Base-by-base conservation (phyloP, 2,329 filamentous ascomycete genomes). In the Dactylellina haptotyla region DNA sequence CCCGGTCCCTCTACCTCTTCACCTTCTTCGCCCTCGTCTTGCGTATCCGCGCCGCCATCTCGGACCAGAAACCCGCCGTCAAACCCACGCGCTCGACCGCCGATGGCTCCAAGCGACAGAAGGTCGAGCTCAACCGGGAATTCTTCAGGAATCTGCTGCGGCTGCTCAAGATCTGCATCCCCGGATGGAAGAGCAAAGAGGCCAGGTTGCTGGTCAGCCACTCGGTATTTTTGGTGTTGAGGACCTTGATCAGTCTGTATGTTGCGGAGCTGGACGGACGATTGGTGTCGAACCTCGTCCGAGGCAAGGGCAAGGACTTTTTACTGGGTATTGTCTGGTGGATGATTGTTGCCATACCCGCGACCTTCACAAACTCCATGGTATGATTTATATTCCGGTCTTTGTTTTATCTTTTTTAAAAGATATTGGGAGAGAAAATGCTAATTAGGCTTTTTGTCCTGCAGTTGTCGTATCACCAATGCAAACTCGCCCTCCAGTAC, bases 291-390 rank as follows among this genome's bases (percentile, higher is more conserved):
- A 93, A 88, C 76, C 83, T 99, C 64, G 93, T 99, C 48, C 89
- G 93, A 81, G 95, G 95, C 1, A 95, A 90, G 77, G 95, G 94
- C 14, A 91, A 88, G 81, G 93, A 96, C 76, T 99, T 99, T 77
- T 80, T 98, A 78, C 88, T 89, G 77, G 89, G 92, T 0, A 88
- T 99, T 77, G 87, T 96, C 4, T 97, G 94, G 93, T 99, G 95
- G 95, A 99, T 99, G 95, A 81, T 94, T 63, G 95, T 99, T 76
- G 94, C 95, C 25, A 86, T 99, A 14, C 95, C 95, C 8, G 95
- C 95, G 1, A 98, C 95, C 0, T 97, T 98, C 80, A 99, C 95
- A 41, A 99, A 99, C 81, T 97, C 93, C 0, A 99, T 99, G 95
- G 91, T 95, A 81, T 81, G 87, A 80, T 62, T 16, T n/a, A 16